Evolutionary conservation across 1,284 basidiomycete species (phyloP), one percentile per base, ranked within the genome.

Genomic region (Cystobasidium pallidum): DNA sequence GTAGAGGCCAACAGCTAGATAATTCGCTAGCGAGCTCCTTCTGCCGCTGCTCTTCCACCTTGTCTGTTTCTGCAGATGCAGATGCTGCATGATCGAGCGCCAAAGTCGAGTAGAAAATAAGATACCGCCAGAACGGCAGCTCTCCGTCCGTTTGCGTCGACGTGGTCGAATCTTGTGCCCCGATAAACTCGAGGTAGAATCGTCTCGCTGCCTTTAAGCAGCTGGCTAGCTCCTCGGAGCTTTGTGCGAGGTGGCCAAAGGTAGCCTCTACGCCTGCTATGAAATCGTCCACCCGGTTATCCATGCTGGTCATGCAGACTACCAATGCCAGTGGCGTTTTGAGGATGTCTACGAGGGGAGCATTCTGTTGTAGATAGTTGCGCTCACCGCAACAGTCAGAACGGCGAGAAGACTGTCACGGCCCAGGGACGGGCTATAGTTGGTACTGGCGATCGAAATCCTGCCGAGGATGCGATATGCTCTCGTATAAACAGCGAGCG

Each of bases 111-210:
- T 63, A 63, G 26, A 36, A 49, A 15, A 71, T 28, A n/a, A 71
- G 39, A 36, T 71, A 64, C 10, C 68, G 59, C 68, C 68, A 71
- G 52, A 71, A 64, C 3, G 68, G 68, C 51, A 71, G 51, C 51
- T 39, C n/a, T 21, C 7, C 10, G n/a, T 45, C n/a, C 8, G 1
- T 10, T 21, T n/a, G 2, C 10, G 13, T 13, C 10, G 30, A 28
- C 10, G 54, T 51, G 19, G 15, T 15, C 4, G n/a, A 28, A 7
- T 19, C 26, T 54, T 11, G 13, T 3, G 24, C n/a, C 13, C 67
- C 43, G 4, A 34, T 17, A 13, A 39, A 64, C 24, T 71, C 61
- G 2, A 59, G 59, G 34, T 71, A 71, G 61, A 71, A 71, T 11
- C 49, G 47, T 39, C 41, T 43, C 4, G 59, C 59, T 32, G 68